Conservation (phyloP, 139 green algal genomes). For the Chlorella vulgaris region DNA sequence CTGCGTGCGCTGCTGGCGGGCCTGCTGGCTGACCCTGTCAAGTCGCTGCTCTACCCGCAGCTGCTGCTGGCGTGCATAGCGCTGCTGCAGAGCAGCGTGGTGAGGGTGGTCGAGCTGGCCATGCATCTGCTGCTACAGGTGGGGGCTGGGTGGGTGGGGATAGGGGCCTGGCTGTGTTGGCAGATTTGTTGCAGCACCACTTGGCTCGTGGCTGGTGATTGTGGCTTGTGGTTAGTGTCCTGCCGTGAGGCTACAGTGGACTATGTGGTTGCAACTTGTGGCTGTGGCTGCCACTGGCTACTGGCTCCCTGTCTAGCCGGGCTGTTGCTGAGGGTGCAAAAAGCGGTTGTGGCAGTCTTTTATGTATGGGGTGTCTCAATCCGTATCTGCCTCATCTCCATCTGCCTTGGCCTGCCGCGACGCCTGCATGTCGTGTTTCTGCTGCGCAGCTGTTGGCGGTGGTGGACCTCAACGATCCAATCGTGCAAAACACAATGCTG, state of each 20-base stretch:
- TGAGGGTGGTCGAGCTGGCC: conserved; percentile 73
- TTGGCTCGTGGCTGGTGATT: too few species aligned
- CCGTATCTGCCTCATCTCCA: too few species aligned
- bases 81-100: conserved; percentile 72
- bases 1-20: conserved; percentile 57
- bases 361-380: too few species aligned
- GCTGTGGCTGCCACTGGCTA: too few species aligned
- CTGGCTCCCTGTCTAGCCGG: too few species aligned
- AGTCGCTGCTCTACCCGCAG: conserved; percentile 87
- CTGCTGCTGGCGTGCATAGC: conserved; percentile 77
- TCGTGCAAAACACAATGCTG: conserved; percentile 79
- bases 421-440: not conserved
- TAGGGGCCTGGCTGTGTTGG: not conserved
- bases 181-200: not conserved
- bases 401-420: not conserved
- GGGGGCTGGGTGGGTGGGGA: not conserved
- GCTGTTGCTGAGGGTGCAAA: too few species aligned
- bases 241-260: too few species aligned
- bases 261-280: too few species aligned
- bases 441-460: conserved; percentile 59
- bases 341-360: too few species aligned
- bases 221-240: too few species aligned
- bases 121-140: conserved; percentile 67
- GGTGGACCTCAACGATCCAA: conserved; percentile 65
- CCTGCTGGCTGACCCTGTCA: conserved; percentile 44